Evolutionary conservation across 2,329 filamentous ascomycete genomes (phyloP).

Genomic region (Cladosporium sphaerospermum): DNA sequence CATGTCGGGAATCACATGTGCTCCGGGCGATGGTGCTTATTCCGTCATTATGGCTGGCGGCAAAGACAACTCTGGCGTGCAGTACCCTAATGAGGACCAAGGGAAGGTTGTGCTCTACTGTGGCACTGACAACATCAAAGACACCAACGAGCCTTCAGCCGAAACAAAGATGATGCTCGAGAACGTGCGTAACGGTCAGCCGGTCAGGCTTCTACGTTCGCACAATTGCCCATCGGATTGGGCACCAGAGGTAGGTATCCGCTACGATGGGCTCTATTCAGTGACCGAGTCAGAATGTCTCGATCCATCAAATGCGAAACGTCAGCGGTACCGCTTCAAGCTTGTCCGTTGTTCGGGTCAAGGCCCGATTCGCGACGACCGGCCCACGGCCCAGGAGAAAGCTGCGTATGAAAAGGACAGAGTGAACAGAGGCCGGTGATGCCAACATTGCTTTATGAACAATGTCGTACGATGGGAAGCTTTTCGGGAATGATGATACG

Average conservation of each 20-base stretch:
- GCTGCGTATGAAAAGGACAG: conserved; percentile 21
- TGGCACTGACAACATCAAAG: conserved; percentile 39
- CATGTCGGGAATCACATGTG: conserved; percentile 49
- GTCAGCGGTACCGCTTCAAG: conserved; percentile 43
- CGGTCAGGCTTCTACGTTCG: conserved; percentile 48
- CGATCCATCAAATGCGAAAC: conserved; percentile 33
- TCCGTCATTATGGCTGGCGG: conserved; percentile 50
- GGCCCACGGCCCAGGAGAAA: conserved; percentile 40
- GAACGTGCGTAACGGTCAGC: conserved; percentile 30
- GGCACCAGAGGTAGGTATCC: conserved; percentile 43
- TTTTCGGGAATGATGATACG: background rate
- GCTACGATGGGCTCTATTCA: conserved; percentile 54
- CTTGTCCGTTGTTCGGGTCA: conserved; percentile 41
- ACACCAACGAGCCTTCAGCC: conserved; percentile 21
- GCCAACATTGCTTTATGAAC: background rate
- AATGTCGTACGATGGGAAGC: background rate
- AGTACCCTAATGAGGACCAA: conserved; percentile 45
- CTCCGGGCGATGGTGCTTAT: conserved; percentile 41
- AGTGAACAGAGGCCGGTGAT: conserved; percentile 9
- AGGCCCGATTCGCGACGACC: conserved; percentile 40
- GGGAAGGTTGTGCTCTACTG: conserved; percentile 47
- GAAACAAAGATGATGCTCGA: conserved; percentile 41
- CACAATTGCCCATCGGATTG: conserved; percentile 37
- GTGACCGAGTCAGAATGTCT: conserved; percentile 36
- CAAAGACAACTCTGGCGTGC: conserved; percentile 14